Conservation (phyloP, 139 green algal genomes). For the Mesotaenium endlicherianum region DNA sequence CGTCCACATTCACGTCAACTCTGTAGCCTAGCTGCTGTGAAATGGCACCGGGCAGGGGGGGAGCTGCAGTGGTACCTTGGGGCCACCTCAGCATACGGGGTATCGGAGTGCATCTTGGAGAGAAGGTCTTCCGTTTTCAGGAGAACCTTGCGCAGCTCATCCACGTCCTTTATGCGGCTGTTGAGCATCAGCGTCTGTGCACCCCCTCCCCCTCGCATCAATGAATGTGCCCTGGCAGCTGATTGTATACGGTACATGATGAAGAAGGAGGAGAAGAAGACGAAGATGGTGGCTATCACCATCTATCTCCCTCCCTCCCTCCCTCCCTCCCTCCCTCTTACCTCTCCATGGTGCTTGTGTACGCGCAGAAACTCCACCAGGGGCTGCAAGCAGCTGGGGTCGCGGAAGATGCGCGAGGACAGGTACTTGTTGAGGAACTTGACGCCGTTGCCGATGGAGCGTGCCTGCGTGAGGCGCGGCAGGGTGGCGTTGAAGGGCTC, state of each 20-base stretch:
- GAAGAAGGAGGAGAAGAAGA: background rate
- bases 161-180: conserved; percentile 29
- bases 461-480: conserved; percentile 60
- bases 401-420: conserved; percentile 59
- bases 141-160: conserved; percentile 13
- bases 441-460: conserved; percentile 75
- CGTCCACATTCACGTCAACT: too few relatives aligned
- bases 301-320: background rate
- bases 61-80: too few relatives aligned
- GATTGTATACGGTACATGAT: background rate
- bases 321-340: background rate
- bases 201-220: background rate
- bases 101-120: conserved; percentile 4
- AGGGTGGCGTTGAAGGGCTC: conserved; percentile 65
- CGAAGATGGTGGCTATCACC: background rate
- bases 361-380: conserved; percentile 65
- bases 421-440: conserved; percentile 75
- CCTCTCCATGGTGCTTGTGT: conserved; percentile 57
- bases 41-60: too few relatives aligned
- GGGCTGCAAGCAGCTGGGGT: conserved; percentile 36
- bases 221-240: background rate
- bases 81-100: background rate
- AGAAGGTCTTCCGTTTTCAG: conserved; percentile 23
- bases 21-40: too few relatives aligned
- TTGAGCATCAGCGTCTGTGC: conserved; percentile 57